A percentile compares a stretch with the other conserved stretches of the same genome.
Evolutionary conservation across 331 rosid genomes (phyloP).

Genomic region (Saraca asoca): DNA sequence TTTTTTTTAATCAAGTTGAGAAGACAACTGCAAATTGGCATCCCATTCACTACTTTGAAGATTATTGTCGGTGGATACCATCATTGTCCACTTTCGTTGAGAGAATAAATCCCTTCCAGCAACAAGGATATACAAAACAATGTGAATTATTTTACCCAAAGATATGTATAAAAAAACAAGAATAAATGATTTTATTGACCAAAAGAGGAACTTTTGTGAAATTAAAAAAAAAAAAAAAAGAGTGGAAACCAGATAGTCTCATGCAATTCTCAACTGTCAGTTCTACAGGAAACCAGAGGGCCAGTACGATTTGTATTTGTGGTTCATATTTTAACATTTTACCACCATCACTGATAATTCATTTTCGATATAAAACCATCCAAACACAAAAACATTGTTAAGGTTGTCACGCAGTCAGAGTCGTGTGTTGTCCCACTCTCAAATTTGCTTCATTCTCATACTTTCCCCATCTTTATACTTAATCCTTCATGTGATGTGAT

Average conservation of each 20-base stretch:
- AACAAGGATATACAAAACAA: background rate
- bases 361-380: too few relatives aligned
- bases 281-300: background rate
- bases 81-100: background rate
- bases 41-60: too few relatives aligned
- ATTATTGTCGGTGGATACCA: too few relatives aligned
- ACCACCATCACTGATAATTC: too few relatives aligned
- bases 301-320: background rate
- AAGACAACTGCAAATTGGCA: slow-evolving; percentile 34
- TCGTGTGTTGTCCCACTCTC: background rate
- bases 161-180: background rate
- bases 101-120: background rate
- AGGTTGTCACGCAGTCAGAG: too few relatives aligned
- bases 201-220: too few relatives aligned
- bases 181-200: background rate
- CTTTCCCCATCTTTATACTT: background rate
- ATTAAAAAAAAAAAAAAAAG: too few relatives aligned
- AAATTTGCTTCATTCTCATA: background rate
- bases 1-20: slow-evolving; percentile 3
- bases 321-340: background rate
- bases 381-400: too few relatives aligned
- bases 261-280: too few relatives aligned
- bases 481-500: background rate
- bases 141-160: background rate
- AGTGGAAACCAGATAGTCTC: too few relatives aligned